Conservation (phyloP, 2,329 filamentous ascomycete genomes). For the Xylaria sp. region DNA sequence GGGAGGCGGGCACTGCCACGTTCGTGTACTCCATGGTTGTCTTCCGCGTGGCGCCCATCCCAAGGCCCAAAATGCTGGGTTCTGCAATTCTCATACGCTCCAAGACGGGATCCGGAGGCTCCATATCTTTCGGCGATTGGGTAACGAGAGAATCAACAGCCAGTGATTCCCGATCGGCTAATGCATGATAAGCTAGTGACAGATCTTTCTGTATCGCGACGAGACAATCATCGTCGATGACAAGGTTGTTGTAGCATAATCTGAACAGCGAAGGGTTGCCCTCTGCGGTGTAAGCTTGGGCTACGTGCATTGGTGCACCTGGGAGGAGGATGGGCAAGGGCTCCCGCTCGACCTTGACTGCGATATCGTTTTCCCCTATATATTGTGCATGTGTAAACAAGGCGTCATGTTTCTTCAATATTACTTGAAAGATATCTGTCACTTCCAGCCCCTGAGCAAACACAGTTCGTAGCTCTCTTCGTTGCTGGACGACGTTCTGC, state of each 20-base stretch:
- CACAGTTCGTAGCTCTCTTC: not conserved
- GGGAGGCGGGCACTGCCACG: not conserved
- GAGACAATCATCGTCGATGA: not conserved
- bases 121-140: not conserved
- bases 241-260: not conserved
- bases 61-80: not conserved
- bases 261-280: not conserved
- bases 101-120: not conserved
- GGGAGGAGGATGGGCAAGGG: not conserved
- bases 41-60: not conserved
- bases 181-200: not conserved
- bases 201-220: not conserved
- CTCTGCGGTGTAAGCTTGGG: not conserved
- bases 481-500: not conserved
- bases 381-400: not conserved
- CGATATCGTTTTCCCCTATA: not conserved
- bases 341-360: not conserved
- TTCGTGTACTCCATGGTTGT: not conserved
- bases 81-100: not conserved
- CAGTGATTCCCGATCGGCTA: not conserved
- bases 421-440: not conserved
- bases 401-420: not conserved
- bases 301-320: not conserved
- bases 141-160: not conserved
- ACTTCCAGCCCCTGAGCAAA: not conserved